Base-by-base conservation (phyloP, 139 green algal species). In the Gonium pectorale region DNA sequence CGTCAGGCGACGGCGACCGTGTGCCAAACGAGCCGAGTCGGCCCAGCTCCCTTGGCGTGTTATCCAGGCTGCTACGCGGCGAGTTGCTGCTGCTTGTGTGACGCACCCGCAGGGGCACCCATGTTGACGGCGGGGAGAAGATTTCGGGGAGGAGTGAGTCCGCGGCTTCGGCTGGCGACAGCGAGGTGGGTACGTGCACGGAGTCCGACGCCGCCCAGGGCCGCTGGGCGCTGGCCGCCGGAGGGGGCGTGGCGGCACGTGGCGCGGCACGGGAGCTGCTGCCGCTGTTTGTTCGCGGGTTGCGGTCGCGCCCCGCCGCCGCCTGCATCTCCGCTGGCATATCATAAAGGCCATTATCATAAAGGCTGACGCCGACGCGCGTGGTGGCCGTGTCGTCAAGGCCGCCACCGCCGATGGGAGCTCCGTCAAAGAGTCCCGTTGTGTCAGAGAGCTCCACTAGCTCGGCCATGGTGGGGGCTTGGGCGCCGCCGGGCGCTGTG, bases 271-370 rank as follows among this genome's bases (percentile, higher is more conserved):
- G 19, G 49, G 49, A 56, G 49, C 49, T 56, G 49, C 49, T n/a
- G 49, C 49, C 17, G 49, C 49, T 56, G 49, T 56, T 17, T 17
- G 17, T 56, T 13, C 49, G 13, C 49, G 13, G 13, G 49, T 17
- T 26, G 13, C 13, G n/a, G 56, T 49, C 35, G 3, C 7, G 72
- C n/a, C 15, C 33, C 9, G n/a, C 43, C n/a, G 7, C 70, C 31
- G 37, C 22, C n/a, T 31, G 33, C 41, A 37, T 52, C 2, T 51
- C 43, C 1, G 68, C 7, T 29, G 43, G 29, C 77, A 63, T 11
- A 26, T 41, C 75, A 38, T 51, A 83, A 5, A 66, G n/a, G 22
- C 40, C 21, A 6, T 83, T 83, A 60, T 83, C 75, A 40, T 83
- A 83, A 21, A 83, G 41, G 5, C 17, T 64, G 31, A 83, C 75